Base-by-base conservation (phyloP, 345 rosid genomes). In the Hibiscus trionum region DNA sequence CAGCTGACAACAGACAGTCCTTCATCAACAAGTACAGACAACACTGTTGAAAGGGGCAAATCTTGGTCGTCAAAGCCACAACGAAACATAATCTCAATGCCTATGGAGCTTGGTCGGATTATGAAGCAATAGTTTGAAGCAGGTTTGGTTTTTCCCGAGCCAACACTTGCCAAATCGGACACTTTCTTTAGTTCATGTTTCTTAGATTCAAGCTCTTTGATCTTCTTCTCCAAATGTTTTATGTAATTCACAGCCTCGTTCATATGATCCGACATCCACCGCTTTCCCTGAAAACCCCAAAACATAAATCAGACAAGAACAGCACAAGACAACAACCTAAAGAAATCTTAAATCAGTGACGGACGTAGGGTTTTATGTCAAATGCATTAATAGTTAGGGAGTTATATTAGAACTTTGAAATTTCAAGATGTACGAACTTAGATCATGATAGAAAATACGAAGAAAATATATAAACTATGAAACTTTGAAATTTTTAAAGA, bases 221-320 rank as follows among this genome's bases (percentile, higher is more conserved):
- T 76, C 75, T 81, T 86, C 61, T 35, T 75, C 72, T 82, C 80
- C 9, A 87, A 72, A 70, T 83, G 77, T 66, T 76, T 85, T 72
- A 93, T 86, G 70, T 91, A 88, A 55, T 87, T 86, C 75, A 79
- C 86, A 1, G 93, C 93, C 79, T 84, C 97, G 59, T 84, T 69
- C 79, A 89, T 86, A 58, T 86, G 93, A 84, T 91, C 98, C 27
- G 96, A 89, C 72, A 80, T 84, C 33, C 97, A 86, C 11, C 98
- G 86, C 80, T 88, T 93, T 78, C 96, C 97, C 98, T 91, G 77
- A 19, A 49, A 70, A 12, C 61, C 46, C 52, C 70, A 11, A 49
- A 49, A 9, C 19, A 73, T 66, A 33, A 19, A 19, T n/a, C 16
- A 53, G 33, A 35, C 3, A 61, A 37, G 57, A 31, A 26, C 4